A percentile compares a stretch with the other conserved stretches of the same genome.
These are phyloP conservation scores for Eutrema yunnanense DNA, from an alignment of 345 rosid genomes.

Conservation along the genomic window DNA sequence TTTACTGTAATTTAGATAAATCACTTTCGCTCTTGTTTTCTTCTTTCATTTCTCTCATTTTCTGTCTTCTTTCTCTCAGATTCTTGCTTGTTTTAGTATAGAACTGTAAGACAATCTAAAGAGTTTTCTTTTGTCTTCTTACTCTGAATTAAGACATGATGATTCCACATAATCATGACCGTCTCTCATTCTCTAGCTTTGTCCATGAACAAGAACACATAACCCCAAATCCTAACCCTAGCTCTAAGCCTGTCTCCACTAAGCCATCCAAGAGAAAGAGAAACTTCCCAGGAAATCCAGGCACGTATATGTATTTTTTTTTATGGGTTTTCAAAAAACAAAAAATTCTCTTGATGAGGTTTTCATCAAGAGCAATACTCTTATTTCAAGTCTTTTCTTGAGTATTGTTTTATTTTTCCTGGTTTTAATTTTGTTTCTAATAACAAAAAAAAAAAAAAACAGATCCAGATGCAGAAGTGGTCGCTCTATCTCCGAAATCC, in stretches of 20 bases:
- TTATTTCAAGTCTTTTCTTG: not conserved
- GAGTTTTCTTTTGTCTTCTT: slow-evolving; percentile 4
- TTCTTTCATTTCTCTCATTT: slow-evolving; percentile 5
- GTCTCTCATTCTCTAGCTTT: slow-evolving; percentile 33
- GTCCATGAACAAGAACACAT: slow-evolving; percentile 32
- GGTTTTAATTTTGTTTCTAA: not conserved
- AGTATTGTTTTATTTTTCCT: not conserved
- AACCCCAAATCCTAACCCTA: slow-evolving; percentile 36
- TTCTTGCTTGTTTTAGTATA: slow-evolving; percentile 15
- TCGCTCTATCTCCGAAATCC: slow-evolving; percentile 72
- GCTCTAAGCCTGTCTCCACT: slow-evolving; percentile 35
- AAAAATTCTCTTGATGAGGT: not conserved
- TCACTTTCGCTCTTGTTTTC: not conserved
- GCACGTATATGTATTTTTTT: slow-evolving; percentile 19
- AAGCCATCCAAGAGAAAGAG: slow-evolving; percentile 44
- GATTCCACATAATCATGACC: slow-evolving; percentile 44
- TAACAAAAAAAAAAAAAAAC: not conserved
- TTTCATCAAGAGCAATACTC: not conserved
- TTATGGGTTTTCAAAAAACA: not conserved
- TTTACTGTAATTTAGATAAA: slow-evolving; percentile 11
- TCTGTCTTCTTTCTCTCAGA: not conserved
- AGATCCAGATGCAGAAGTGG: slow-evolving; percentile 91
- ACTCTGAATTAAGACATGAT: slow-evolving; percentile 20
- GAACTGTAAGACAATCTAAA: slow-evolving; percentile 11
- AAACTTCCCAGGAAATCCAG: slow-evolving; percentile 64